A percentile compares a stretch with the other conserved stretches of the same genome.
phyloP scores from a whole-genome alignment of 768 basidiomycete genomes.

The Lactarius pseudohatsudake region DNA sequence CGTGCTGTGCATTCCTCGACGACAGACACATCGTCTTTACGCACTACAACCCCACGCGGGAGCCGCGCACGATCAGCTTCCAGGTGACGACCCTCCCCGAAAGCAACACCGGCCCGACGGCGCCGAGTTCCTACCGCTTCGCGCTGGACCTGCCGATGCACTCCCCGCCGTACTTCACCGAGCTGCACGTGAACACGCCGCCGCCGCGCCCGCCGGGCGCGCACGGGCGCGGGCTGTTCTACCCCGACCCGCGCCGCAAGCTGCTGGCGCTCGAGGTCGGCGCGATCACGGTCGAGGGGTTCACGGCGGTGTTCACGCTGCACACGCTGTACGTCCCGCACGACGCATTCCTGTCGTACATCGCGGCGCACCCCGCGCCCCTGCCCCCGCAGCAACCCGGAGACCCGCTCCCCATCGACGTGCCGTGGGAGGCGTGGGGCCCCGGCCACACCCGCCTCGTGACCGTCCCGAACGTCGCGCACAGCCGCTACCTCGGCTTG shows the following conservation, averaged over 20 bases:
- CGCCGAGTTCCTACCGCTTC: background rate
- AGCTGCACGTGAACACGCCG: background rate
- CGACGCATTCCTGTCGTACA: background rate
- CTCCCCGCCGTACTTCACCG: background rate
- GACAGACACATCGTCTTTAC: background rate
- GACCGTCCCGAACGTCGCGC: background rate
- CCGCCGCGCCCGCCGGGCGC: background rate
- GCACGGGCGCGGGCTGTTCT: background rate
- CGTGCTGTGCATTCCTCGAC: slow-evolving; percentile 10
- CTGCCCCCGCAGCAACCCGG: background rate
- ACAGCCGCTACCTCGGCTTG: slow-evolving; percentile 1
- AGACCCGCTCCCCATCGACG: background rate
- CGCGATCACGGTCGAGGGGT: background rate
- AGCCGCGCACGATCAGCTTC: background rate
- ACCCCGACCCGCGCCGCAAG: background rate
- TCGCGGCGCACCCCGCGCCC: background rate
- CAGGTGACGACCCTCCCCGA: slow-evolving; percentile 1
- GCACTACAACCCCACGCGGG: background rate
- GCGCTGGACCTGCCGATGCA: background rate
- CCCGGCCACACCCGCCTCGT: background rate
- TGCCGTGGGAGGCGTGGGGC: slow-evolving; percentile 4
- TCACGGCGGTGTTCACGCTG: background rate
- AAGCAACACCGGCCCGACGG: background rate
- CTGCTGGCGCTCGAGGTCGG: slow-evolving; percentile 1
- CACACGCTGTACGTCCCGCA: slow-evolving; percentile 1